A percentile compares a stretch with the other conserved stretches of the same genome.
Conservation (phyloP, 2,329 filamentous ascomycete species). For the Ceratocystis variospora region DNA sequence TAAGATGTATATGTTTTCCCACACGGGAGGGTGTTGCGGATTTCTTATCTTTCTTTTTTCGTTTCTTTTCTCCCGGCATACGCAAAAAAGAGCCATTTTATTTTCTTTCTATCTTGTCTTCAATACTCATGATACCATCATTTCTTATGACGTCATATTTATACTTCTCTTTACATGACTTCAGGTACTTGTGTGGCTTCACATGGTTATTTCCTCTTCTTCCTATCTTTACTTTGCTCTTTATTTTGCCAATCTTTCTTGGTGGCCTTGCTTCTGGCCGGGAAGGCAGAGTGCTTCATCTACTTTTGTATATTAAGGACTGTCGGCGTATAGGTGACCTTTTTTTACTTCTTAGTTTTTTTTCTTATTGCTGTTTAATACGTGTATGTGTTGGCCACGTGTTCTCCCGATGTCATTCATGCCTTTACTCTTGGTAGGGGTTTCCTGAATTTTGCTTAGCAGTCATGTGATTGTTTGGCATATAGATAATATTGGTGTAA, state of each 20-base stretch:
- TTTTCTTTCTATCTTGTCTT: background rate
- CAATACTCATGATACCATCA: constrained; percentile 14
- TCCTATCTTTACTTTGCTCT: background rate
- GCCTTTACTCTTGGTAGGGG: background rate
- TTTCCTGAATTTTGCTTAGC: too few species aligned
- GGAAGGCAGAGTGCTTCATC: background rate
- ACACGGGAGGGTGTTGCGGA: too few species aligned
- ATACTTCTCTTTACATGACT: constrained; percentile 1
- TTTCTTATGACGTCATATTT: constrained; percentile 13
- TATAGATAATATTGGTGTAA: too few species aligned
- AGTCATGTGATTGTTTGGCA: too few species aligned
- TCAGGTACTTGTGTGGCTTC: background rate
- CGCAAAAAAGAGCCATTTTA: background rate
- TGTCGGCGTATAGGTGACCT: background rate
- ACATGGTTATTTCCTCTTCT: background rate
- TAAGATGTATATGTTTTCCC: too few species aligned
- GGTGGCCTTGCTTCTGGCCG: background rate
- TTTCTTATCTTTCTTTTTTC: background rate
- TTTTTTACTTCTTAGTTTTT: constrained; percentile 1
- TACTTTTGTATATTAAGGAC: constrained; percentile 8
- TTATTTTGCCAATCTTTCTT: background rate
- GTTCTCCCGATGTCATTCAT: background rate
- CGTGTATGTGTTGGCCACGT: background rate
- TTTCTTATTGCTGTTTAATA: constrained; percentile 1
- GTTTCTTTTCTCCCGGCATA: background rate